Evolutionary conservation across 1,139 yeast genomes (phyloP).

Genomic region (Candida neerlandica): DNA sequence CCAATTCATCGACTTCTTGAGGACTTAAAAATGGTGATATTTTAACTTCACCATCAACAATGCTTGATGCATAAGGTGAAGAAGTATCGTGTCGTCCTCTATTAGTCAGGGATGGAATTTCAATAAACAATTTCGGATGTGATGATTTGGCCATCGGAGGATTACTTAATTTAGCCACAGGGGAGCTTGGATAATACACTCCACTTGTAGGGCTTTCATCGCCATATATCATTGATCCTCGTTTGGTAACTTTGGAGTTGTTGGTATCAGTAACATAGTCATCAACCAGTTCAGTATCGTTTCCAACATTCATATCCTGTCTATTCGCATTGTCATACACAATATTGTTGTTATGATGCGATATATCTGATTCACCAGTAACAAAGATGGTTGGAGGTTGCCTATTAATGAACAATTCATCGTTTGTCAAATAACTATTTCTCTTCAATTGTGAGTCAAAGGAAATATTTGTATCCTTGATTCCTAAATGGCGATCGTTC

Average conservation of each 20-base stretch:
- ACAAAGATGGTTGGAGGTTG: constrained; percentile 10
- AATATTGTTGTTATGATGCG: constrained; percentile 4
- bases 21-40: constrained; percentile 10
- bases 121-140: constrained; percentile 12
- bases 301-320: background rate
- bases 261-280: background rate
- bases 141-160: constrained; percentile 4
- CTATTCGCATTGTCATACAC: constrained; percentile 10
- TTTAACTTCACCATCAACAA: constrained; percentile 8
- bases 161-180: constrained; percentile 8
- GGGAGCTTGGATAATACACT: constrained; percentile 15
- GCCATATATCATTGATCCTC: constrained; percentile 10
- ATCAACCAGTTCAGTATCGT: background rate
- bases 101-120: constrained; percentile 8
- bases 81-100: background rate
- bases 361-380: constrained; percentile 13
- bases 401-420: constrained; percentile 18
- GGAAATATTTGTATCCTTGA: constrained; percentile 28
- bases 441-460: constrained; percentile 30
- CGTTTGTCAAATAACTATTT: constrained; percentile 32
- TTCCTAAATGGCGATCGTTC: constrained; percentile 30
- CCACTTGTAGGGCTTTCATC: constrained; percentile 13
- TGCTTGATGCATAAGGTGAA: background rate
- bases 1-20: constrained; percentile 6
- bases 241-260: background rate